Conservation (phyloP, 2,329 filamentous ascomycete species). For the Leptodontidium sp. region DNA sequence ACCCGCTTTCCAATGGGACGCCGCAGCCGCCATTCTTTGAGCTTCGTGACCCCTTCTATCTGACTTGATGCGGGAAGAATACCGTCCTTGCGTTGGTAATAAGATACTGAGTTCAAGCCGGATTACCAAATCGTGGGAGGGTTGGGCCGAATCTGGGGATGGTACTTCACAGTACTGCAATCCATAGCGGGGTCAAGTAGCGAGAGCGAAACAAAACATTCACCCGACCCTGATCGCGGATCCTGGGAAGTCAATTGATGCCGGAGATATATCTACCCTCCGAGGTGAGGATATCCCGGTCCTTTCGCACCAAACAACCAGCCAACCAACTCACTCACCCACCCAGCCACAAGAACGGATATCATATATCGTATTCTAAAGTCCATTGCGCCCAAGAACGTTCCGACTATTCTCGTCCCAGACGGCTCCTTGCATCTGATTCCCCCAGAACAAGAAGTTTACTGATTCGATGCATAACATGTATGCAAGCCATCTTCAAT, state of each 20-base stretch:
- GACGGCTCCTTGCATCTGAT: background rate
- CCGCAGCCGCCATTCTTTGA: background rate
- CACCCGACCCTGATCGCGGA: too few species aligned
- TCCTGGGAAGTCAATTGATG: background rate
- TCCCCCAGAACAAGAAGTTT: too few species aligned
- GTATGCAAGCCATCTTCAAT: conserved; percentile 22
- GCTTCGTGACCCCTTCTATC: background rate
- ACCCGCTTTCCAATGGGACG: background rate
- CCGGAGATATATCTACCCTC: background rate
- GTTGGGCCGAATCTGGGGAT: background rate
- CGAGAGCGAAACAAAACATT: background rate
- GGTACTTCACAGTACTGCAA: too few species aligned
- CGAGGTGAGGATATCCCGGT: background rate
- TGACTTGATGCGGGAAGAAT: background rate
- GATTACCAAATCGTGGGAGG: background rate
- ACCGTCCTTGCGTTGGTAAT: background rate
- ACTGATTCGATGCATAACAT: background rate
- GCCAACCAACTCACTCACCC: too few species aligned
- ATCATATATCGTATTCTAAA: background rate
- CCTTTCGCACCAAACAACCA: too few species aligned
- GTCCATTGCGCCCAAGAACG: too few species aligned
- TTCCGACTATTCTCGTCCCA: background rate
- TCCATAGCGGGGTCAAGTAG: background rate
- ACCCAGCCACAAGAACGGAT: background rate
- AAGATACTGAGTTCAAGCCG: background rate